A percentile compares a stretch with the other conserved stretches of the same genome.
Evolutionary conservation across 371 early-diverging fungal genomes (phyloP).

Genomic region (Apophysomyces variabilis): DNA sequence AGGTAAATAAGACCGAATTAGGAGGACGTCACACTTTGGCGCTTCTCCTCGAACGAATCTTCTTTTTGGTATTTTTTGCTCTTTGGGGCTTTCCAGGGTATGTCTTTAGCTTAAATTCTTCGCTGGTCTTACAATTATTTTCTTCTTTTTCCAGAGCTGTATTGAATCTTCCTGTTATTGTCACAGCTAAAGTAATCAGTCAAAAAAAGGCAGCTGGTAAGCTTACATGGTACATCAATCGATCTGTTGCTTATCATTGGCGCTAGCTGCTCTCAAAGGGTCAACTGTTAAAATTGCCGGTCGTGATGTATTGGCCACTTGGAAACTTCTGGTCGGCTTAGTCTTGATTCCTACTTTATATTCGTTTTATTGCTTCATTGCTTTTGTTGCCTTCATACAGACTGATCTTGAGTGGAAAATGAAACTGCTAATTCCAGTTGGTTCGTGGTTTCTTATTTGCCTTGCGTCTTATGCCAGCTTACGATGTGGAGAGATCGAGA

Average conservation of each 20-base stretch:
- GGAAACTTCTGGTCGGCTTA: constrained; percentile 85
- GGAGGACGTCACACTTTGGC: constrained; percentile 65
- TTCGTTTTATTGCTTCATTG: constrained; percentile 62
- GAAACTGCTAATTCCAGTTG: constrained; percentile 19
- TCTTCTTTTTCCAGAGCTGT: constrained; percentile 51
- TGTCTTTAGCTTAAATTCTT: neutral
- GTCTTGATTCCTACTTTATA: constrained; percentile 75
- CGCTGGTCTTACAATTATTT: constrained; percentile 12
- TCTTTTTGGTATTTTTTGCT: constrained; percentile 65
- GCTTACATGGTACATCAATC: neutral
- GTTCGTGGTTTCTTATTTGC: constrained; percentile 56
- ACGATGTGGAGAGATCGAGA: constrained; percentile 79
- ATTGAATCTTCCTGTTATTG: constrained; percentile 73
- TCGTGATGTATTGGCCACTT: constrained; percentile 89
- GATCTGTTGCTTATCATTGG: constrained; percentile 8
- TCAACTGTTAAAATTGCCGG: constrained; percentile 92
- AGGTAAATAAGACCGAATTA: constrained; percentile 79
- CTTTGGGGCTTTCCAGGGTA: constrained; percentile 83
- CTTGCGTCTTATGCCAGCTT: constrained; percentile 75
- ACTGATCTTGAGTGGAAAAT: constrained; percentile 25
- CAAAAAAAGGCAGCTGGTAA: constrained; percentile 71
- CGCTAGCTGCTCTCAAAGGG: constrained; percentile 74
- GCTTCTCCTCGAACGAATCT: constrained; percentile 62
- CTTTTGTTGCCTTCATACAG: constrained; percentile 41
- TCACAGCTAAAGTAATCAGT: constrained; percentile 68